Evolutionary conservation across 106 monocot species (phyloP).

Genomic region (Dactylorhiza incarnata): DNA sequence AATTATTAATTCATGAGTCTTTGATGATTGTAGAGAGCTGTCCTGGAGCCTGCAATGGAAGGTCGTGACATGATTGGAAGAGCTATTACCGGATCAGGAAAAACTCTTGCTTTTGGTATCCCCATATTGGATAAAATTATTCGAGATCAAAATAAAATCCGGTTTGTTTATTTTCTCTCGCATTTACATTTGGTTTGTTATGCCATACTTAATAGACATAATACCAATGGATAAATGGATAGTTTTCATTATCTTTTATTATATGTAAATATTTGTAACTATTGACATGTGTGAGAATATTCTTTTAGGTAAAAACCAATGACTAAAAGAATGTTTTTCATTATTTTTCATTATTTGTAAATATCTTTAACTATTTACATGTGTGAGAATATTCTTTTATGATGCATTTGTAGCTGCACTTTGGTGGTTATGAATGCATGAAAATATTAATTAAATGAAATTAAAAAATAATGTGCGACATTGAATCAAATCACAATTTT

Average conservation of each 20-base stretch:
- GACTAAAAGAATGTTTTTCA: too few relatives aligned
- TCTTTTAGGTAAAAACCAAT: too few relatives aligned
- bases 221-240: background rate
- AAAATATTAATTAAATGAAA: too few relatives aligned
- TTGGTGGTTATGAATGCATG: too few relatives aligned
- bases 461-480: too few relatives aligned
- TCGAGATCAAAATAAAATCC: slow-evolving; percentile 18
- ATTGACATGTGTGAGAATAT: too few relatives aligned
- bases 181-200: background rate
- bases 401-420: too few relatives aligned
- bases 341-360: too few relatives aligned
- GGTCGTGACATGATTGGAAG: slow-evolving; percentile 52
- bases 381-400: too few relatives aligned
- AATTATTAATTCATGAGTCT: background rate
- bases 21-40: slow-evolving; percentile 26
- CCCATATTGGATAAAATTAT: slow-evolving; percentile 51
- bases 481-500: too few relatives aligned
- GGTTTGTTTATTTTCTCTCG: slow-evolving; percentile 16
- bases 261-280: background rate
- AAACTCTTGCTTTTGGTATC: slow-evolving; percentile 44
- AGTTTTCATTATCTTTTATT: background rate
- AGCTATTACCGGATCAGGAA: slow-evolving; percentile 46
- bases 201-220: background rate
- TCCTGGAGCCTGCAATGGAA: slow-evolving; percentile 35
- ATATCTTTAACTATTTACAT: too few relatives aligned